These are phyloP conservation scores for Ceratobasidium sp. DNA, from an alignment of 1,284 basidiomycete species.

Conservation along the genomic window DNA sequence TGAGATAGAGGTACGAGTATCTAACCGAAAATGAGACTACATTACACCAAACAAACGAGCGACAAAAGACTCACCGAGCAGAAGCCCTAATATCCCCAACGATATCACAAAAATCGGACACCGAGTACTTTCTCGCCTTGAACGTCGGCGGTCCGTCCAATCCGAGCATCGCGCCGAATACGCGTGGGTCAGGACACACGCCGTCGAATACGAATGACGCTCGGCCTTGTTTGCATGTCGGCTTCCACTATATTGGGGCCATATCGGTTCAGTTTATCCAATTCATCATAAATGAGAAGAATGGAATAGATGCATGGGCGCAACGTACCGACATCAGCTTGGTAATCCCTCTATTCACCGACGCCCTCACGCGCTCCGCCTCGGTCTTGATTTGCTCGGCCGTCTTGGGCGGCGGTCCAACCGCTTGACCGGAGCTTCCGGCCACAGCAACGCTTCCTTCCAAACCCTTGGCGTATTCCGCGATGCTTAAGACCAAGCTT, in stretches of 20 bases:
- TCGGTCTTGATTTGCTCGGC: constrained; percentile 62
- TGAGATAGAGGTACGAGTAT: constrained; percentile 61
- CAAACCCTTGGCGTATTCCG: constrained; percentile 64
- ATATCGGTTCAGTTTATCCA: not conserved
- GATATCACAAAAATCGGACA: constrained; percentile 62
- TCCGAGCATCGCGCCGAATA: constrained; percentile 67
- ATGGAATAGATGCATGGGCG: not conserved
- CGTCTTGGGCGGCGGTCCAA: constrained; percentile 60
- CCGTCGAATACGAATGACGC: constrained; percentile 71
- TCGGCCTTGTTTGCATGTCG: constrained; percentile 65
- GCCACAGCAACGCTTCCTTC: constrained; percentile 57
- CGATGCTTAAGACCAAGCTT: constrained; percentile 54
- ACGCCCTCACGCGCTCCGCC: constrained; percentile 65
- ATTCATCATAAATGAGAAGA: not conserved
- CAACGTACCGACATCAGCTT: constrained; percentile 67
- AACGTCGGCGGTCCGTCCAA: constrained; percentile 66
- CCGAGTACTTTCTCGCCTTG: constrained; percentile 68
- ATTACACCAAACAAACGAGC: no score
- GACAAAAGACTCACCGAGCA: not conserved
- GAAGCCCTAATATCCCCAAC: constrained; percentile 56
- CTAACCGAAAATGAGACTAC: no score
- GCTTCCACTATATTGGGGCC: constrained; percentile 63
- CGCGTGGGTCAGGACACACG: constrained; percentile 66
- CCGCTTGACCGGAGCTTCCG: constrained; percentile 46
- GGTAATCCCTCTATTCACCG: constrained; percentile 67